Evolutionary conservation across 2,329 filamentous ascomycete genomes (phyloP), one percentile per base, ranked within the genome.

Genomic region (Botrytis porri): DNA sequence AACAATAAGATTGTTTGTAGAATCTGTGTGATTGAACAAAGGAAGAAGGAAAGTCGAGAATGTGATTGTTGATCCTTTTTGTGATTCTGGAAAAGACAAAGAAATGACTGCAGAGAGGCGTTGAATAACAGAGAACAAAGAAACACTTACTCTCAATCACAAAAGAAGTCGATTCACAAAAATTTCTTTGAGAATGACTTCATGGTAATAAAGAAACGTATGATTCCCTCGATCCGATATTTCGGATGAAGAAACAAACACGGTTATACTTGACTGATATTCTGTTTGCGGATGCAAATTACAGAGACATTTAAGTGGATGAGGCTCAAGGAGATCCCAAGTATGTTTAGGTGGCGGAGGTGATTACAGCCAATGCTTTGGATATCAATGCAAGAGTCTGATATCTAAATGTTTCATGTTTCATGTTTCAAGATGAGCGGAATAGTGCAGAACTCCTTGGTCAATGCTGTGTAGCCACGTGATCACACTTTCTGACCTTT

Each of bases 351-450:
- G 39, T 39, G 32, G 45, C 16, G 45, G 25, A 65, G n/a, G 57
- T 9, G n/a, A 57, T 22, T 5, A 51, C 16, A 70, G 29, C 69
- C 59, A 70, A 70, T 70, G 20, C 57, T 63, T 70, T 48, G 32
- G 6, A 70, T 16, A 64, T 45, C 22, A 32, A 63, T 29, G 25
- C 7, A 20, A 51, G 35, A n/a, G 62, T 45, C 22, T 64, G 57
- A 64, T 22, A 39, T 45, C 29, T 60, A 22, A 45, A 37, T 12
- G 69, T 70, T 70, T 70, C 57, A 37, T 12, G 69, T 70, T 70
- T 70, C 57, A 64, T 51, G 69, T 64, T 70, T 70, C 32, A 60
- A 43, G 6, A 60, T 20, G 67, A n/a, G 9, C 35, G 39, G 18
- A 45, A 57, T 32, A 8, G 48, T 48, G 9, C 8, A 67, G 35